These are phyloP conservation scores for Eimeria falciformis DNA, from an alignment of 169 alveolate genomes.

Conservation along the genomic window DNA sequence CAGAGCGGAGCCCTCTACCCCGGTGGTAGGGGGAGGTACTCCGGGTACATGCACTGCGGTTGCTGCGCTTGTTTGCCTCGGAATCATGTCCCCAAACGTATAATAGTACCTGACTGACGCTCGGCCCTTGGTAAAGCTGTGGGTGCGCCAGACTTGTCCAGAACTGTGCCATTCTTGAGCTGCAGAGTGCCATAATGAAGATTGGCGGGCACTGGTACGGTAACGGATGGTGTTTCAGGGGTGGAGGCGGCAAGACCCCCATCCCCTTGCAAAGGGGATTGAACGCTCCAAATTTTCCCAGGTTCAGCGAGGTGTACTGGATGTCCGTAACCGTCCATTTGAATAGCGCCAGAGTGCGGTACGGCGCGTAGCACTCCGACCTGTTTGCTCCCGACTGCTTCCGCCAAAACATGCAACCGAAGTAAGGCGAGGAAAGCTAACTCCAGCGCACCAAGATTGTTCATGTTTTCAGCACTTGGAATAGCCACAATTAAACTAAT, in stretches of 20 bases:
- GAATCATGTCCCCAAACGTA: neutral
- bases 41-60: neutral
- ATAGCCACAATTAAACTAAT: too few species aligned
- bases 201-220: neutral
- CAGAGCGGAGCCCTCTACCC: neutral
- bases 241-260: neutral
- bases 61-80: neutral
- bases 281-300: neutral
- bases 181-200: slow-evolving; percentile 30
- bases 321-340: neutral
- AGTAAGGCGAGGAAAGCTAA: neutral
- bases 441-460: neutral
- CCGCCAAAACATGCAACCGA: neutral
- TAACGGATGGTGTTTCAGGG: neutral
- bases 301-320: neutral
- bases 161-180: slow-evolving; percentile 1
- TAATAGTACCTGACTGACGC: neutral
- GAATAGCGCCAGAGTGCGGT: slow-evolving; percentile 7
- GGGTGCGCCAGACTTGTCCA: too few species aligned
- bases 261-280: neutral
- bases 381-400: neutral
- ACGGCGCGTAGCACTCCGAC: neutral
- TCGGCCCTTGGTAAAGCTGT: neutral
- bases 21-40: too few species aligned
- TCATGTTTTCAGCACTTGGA: neutral